Base-by-base conservation (phyloP, 2,329 filamentous ascomycete species). In the Cladosporium cucumerinum region DNA sequence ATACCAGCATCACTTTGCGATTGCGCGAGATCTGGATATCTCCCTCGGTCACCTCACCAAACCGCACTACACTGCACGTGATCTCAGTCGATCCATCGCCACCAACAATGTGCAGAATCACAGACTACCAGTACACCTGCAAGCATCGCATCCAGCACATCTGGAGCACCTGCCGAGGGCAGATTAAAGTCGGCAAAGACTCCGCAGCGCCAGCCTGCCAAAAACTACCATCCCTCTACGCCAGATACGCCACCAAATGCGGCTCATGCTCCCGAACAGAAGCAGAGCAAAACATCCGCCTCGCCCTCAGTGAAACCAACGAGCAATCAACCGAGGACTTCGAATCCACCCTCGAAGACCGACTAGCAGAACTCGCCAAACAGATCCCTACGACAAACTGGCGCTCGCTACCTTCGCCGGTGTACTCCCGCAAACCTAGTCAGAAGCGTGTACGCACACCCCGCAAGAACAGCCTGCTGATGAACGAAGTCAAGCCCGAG, bases 61-160 rank as follows among this genome's bases (percentile, higher is more conserved):
- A 28, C 26, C 21, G 23, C 23, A 58, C 32, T 26, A 28, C 34
- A 14, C 14, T 11, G 39, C 32, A 58, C 21, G 25, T 21, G 23
- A 28, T 18, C 58, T 51, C n/a, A 36, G 7, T 2, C 4, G 39
- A 46, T 1, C 39, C 51, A 21, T 54, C 51, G 32, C 51, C 51
- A 54, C 16, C 26, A 51, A 30, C 39, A 34, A 62, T 62, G 60
- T 62, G 60, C 60, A 55, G 46, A 26, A 62, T 62, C 36, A 62
- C 36, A 10, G 25, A 16, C 14, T 30, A 26, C 34, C 5, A 23
- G 11, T 55, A 55, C 60, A 23, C 60, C 43, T 62, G 60, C 34
- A 21, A 30, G 23, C 49, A 62, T 51, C 36, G 18, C 25, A 55
- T 62, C 26, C 23, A 43, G 18, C 60, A 62, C 18, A 18, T n/a